phyloP scores from a whole-genome alignment of 2,329 filamentous ascomycete species.

The Penicillium thymicola region DNA sequence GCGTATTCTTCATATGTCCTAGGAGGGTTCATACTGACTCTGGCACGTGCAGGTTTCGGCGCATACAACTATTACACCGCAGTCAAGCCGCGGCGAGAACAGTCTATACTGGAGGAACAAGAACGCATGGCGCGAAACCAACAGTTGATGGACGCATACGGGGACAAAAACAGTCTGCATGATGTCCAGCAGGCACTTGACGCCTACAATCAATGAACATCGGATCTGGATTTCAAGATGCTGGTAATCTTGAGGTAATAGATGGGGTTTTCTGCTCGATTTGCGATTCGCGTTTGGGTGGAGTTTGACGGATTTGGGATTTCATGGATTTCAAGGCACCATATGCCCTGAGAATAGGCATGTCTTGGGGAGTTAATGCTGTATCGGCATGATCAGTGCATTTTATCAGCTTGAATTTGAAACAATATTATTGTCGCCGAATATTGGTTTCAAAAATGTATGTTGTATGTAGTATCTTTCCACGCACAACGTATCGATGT shows the following conservation, averaged over 20 bases:
- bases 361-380: not conserved
- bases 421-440: not conserved
- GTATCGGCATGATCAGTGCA: not conserved
- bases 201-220: slow-evolving; percentile 40
- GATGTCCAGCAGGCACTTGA: slow-evolving; percentile 47
- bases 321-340: not conserved
- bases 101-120: slow-evolving; percentile 27
- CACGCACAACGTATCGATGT: not conserved
- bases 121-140: slow-evolving; percentile 37
- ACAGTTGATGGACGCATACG: slow-evolving; percentile 47
- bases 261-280: not conserved
- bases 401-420: not conserved
- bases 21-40: not conserved
- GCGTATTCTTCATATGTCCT: not conserved
- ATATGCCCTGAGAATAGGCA: not conserved
- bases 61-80: slow-evolving; percentile 25
- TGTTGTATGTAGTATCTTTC: not conserved
- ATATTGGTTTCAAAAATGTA: not conserved
- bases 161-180: slow-evolving; percentile 42
- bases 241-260: not conserved
- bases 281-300: not conserved
- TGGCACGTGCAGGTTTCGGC: slow-evolving; percentile 19
- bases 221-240: not conserved
- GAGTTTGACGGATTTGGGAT: not conserved
- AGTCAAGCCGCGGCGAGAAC: slow-evolving; percentile 10